Percentiles rank a stretch among this genome's conserved stretches.
Evolutionary conservation across 345 rosid genomes (phyloP).

Genomic region (Aegle marmelos): DNA sequence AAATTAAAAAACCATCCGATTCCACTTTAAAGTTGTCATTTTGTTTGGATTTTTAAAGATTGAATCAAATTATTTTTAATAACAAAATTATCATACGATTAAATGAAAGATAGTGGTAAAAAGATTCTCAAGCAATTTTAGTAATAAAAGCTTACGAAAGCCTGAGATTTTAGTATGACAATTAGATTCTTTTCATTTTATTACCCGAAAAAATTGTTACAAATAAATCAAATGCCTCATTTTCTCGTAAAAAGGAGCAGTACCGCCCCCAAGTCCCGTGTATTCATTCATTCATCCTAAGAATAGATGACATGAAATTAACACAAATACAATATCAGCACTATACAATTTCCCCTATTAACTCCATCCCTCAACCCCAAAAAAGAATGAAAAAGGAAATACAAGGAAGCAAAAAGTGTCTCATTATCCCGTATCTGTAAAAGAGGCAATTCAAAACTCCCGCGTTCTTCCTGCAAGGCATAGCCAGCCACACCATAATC

Average conservation of each 20-base stretch:
- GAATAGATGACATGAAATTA: background rate
- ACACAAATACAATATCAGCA: conserved; percentile 3
- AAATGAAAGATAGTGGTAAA: background rate
- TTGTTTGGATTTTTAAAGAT: no score
- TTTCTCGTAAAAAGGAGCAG: background rate
- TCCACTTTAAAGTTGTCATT: no score
- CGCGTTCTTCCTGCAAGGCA: background rate
- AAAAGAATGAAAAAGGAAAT: background rate
- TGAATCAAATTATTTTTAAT: no score
- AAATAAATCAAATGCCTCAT: conserved; percentile 15
- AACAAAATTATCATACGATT: no score
- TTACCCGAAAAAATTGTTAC: conserved; percentile 20
- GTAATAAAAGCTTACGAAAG: background rate
- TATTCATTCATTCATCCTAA: background rate
- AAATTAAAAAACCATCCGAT: no score
- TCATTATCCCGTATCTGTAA: background rate
- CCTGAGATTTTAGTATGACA: background rate
- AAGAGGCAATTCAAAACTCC: conserved; percentile 13
- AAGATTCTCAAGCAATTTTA: background rate
- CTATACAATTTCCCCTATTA: conserved; percentile 17
- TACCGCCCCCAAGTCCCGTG: background rate
- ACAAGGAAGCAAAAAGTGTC: background rate
- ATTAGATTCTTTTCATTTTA: conserved; percentile 1
- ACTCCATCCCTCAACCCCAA: conserved; percentile 4
- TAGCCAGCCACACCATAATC: background rate